Conservation (phyloP, 2,329 filamentous ascomycete genomes). For the Endothia cerciana region DNA sequence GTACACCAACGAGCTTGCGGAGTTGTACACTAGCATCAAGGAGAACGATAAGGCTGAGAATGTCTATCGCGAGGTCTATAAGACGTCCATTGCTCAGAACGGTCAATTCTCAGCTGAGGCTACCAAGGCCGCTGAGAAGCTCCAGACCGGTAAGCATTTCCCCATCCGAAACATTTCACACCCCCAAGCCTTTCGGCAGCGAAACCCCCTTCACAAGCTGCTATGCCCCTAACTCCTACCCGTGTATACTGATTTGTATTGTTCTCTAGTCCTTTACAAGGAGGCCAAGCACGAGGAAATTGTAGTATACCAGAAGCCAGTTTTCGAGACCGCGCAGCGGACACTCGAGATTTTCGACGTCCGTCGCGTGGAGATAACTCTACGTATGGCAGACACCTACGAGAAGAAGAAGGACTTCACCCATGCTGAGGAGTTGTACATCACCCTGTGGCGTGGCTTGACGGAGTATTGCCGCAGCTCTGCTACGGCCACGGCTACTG, state of each 20-base stretch:
- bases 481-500: conserved; percentile 19
- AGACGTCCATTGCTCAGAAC: conserved; percentile 25
- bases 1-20: conserved; percentile 31
- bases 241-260: neutral
- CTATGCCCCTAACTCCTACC: neutral
- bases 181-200: too few relatives aligned
- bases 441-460: conserved; percentile 33
- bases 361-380: conserved; percentile 28
- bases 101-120: conserved; percentile 28
- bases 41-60: conserved; percentile 29
- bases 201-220: too few relatives aligned
- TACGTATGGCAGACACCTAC: conserved; percentile 28
- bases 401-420: conserved; percentile 31
- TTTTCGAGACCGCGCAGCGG: conserved; percentile 29
- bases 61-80: conserved; percentile 29
- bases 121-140: conserved; percentile 28
- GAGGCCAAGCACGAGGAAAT: conserved; percentile 29
- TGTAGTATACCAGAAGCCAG: conserved; percentile 29
- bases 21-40: conserved; percentile 30
- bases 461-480: conserved; percentile 31
- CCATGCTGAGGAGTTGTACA: conserved; percentile 32
- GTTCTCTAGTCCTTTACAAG: conserved; percentile 23
- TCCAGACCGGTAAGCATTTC: conserved; percentile 20
- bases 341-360: conserved; percentile 29
- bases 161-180: too few relatives aligned